Evolutionary conservation across 352 stramenopile species (phyloP), one percentile per base, ranked within the genome.

Genomic region (Pythium chondricola): DNA sequence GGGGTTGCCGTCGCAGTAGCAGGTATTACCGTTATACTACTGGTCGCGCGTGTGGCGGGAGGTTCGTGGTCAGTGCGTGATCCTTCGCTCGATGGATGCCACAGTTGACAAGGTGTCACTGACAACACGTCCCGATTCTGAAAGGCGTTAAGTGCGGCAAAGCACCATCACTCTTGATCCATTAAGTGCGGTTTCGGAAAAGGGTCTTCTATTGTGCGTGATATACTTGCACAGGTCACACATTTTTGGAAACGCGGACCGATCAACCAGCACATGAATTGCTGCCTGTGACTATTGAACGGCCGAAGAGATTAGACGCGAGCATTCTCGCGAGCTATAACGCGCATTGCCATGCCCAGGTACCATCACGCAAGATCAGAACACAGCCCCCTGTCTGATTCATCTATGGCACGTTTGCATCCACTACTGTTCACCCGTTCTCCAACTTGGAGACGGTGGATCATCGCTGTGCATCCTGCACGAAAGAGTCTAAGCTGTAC

Each of bases 181-280:
- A 24, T 24, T 44, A 44, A 44, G 38, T 44, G 6, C 38, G 38
- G 20, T 25, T 44, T 4, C n/a, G 32, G n/a, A 39, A 27, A 9
- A 25, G 5, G 3, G 18, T 16, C n/a, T 13, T 21, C 9, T 25
- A 38, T 41, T 31, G 26, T 16, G 10, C 38, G 37, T 31, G 3
- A 31, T 42, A 10, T 16, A 39, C 10, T 30, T 50, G 8, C 46
- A 29, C 46, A 53, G 25, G 46, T 53, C 46, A 53, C 46, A 53
- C 26, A 37, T 31, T 43, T 41, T 2, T 25, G 7, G 43, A 51
- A 2, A 36, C 20, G 16, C 22, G 21, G 20, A 6, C 25, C 14
- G 21, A 17, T 32, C 39, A 45, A 16, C 18, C 39, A 20, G 31
- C 25, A 17, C 21, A 48, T 3, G 26, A 48, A 36, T 37, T n/a